These are phyloP conservation scores for Chenopodium album DNA, from an alignment of 148 eudicot species.

Conservation along the genomic window DNA sequence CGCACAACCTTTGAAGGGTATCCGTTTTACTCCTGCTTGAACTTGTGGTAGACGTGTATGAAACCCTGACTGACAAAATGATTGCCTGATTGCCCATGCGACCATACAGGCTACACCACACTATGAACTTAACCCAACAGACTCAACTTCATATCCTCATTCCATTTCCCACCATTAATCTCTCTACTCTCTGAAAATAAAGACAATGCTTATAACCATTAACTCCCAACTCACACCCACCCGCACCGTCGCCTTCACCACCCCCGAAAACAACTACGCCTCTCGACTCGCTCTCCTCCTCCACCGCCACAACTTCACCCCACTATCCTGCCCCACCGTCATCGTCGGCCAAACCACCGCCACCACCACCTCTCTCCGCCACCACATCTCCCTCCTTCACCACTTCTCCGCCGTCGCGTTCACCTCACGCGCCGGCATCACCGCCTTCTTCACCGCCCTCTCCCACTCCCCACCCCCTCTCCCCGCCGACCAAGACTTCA, in stretches of 20 bases:
- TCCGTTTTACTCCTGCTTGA: no score
- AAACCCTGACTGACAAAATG: no score
- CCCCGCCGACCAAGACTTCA: slow-evolving; percentile 38
- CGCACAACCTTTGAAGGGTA: no score
- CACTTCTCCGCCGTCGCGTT: slow-evolving; percentile 71
- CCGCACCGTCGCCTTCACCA: slow-evolving; percentile 66
- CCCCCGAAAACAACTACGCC: slow-evolving; percentile 74
- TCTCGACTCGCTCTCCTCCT: slow-evolving; percentile 53
- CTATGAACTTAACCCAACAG: not conserved
- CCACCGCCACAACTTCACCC: slow-evolving; percentile 47
- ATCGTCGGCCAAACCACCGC: slow-evolving; percentile 47
- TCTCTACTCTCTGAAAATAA: no score
- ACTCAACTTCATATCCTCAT: not conserved
- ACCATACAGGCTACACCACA: no score
- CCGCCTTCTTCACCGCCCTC: slow-evolving; percentile 59
- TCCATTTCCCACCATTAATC: not conserved
- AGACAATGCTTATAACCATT: not conserved
- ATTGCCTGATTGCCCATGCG: no score
- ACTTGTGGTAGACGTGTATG: no score
- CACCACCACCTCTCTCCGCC: slow-evolving; percentile 36
- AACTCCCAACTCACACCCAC: not conserved
- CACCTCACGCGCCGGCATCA: slow-evolving; percentile 78
- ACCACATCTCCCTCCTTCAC: slow-evolving; percentile 36
- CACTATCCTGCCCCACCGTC: slow-evolving; percentile 79
- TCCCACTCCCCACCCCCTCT: slow-evolving; percentile 22